phyloP scores from a whole-genome alignment of 768 basidiomycete species.

The Steccherinum ochraceum region DNA sequence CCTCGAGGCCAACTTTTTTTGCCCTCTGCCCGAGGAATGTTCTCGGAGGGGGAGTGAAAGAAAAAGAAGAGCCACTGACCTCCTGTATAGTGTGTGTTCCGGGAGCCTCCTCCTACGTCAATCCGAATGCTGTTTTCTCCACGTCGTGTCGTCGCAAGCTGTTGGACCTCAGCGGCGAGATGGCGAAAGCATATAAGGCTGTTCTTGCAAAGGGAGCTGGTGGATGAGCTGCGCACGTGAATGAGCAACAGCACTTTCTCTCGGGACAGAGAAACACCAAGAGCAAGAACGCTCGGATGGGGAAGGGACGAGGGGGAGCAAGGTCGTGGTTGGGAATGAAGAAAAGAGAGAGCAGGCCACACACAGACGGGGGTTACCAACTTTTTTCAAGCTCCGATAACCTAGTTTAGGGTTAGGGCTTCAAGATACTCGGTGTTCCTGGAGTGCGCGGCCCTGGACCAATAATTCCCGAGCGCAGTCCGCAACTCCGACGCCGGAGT shows the following conservation, averaged over 20 bases:
- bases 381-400: constrained; percentile 6
- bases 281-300: constrained; percentile 16
- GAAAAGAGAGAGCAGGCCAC: constrained; percentile 5
- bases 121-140: constrained; percentile 15
- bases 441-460: too few relatives aligned
- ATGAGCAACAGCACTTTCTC: constrained; percentile 1
- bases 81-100: constrained; percentile 11
- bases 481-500: not conserved
- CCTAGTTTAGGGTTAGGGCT: constrained; percentile 3
- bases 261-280: constrained; percentile 12
- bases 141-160: constrained; percentile 14
- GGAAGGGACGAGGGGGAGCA: constrained; percentile 3
- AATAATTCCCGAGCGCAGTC: not conserved
- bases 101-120: constrained; percentile 11
- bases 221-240: constrained; percentile 1
- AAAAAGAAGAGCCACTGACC: constrained; percentile 12
- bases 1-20: constrained; percentile 9
- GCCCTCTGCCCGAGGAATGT: constrained; percentile 13
- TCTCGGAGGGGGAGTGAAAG: constrained; percentile 8
- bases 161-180: constrained; percentile 16
- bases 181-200: constrained; percentile 22
- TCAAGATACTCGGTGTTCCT: too few relatives aligned
- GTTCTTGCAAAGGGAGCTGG: constrained; percentile 8
- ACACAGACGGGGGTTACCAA: not conserved
- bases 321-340: constrained; percentile 5